phyloP scores from a whole-genome alignment of 768 basidiomycete species.

The Mycena indigotica region DNA sequence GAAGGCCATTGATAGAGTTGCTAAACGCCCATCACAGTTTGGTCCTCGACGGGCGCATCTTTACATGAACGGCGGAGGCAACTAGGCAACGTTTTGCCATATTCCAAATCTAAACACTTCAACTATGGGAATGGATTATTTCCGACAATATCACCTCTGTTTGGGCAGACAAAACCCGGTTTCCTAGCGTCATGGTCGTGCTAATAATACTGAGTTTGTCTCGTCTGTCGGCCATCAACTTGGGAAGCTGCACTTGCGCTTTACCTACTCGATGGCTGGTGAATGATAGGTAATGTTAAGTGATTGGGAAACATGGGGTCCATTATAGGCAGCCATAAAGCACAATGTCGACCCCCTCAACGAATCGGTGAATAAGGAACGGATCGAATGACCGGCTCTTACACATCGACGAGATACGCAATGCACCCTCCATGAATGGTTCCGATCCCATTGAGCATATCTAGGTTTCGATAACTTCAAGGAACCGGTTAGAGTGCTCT shows the following conservation, averaged over 20 bases:
- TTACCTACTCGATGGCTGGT: conserved; percentile 13
- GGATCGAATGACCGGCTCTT: too few species aligned
- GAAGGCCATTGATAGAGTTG: too few species aligned
- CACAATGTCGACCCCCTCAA: not conserved
- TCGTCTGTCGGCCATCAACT: conserved; percentile 9
- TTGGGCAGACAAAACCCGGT: conserved; percentile 8
- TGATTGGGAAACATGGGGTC: conserved; percentile 11
- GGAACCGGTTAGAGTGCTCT: not conserved
- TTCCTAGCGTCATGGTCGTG: conserved; percentile 14
- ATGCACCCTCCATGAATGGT: conserved; percentile 15
- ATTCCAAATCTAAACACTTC: conserved; percentile 14
- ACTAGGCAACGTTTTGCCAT: conserved; percentile 5
- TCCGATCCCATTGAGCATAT: conserved; percentile 10
- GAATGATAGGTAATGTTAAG: conserved; percentile 19
- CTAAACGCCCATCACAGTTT: too few species aligned
- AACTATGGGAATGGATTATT: too few species aligned
- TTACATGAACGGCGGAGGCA: not conserved
- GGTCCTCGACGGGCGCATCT: not conserved
- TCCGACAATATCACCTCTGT: conserved; percentile 7
- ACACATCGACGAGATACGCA: conserved; percentile 16
- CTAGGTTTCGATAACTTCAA: conserved; percentile 2
- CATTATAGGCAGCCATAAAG: not conserved
- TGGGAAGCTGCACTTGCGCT: not conserved
- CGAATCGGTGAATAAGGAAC: not conserved
- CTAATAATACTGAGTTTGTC: conserved; percentile 14